Evolutionary conservation across 2,329 filamentous ascomycete species (phyloP), one percentile per base, ranked within the genome.

Genomic region (Chrysoporthe austroafricana): DNA sequence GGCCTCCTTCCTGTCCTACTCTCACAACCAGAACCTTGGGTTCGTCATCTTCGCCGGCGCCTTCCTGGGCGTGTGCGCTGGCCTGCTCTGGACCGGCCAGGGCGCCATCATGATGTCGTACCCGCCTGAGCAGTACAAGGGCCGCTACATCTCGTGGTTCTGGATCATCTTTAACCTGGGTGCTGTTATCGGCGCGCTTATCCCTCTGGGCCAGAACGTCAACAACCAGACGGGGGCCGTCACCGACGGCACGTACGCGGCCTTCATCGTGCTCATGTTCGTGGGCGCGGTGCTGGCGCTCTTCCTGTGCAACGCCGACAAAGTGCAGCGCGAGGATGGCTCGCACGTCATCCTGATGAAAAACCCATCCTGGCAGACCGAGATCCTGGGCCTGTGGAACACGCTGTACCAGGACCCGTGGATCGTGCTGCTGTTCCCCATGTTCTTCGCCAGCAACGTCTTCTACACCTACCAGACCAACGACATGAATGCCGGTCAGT

Each of bases 101-200:
- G 92, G 92, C 69, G 89, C 91, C 68, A 92, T 95, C 75, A 94
- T 95, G 90, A 95, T 97, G 88, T 89, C 91, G 52, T 97, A 97
- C 77, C 94, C 94, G 1, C 83, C 86, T 26, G 94, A 97, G 80
- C 79, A 87, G 44, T 87, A 88, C 71, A 97, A 97, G 84, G 94
- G 94, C 57, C 89, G 90, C 69, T 97, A 94, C 78, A 97, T 97
- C 77, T 91, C 91, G 69, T 90, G 89, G 82, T 97, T 97, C 81
- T 97, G 94, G 94, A 89, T 94, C 77, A 96, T 97, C 75, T 97
- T 97, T 85, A 97, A 97, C 79, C 79, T 94, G 68, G 94, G 94
- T 73, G 94, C 90, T 74, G 94, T 97, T 70, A 93, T 97, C 77
- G 94, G 94, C 70, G 89, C 90, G 74, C 79, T 90, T 73, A 91